Conservation (phyloP, 2,329 filamentous ascomycete genomes). For the Ascosphaera apis region DNA sequence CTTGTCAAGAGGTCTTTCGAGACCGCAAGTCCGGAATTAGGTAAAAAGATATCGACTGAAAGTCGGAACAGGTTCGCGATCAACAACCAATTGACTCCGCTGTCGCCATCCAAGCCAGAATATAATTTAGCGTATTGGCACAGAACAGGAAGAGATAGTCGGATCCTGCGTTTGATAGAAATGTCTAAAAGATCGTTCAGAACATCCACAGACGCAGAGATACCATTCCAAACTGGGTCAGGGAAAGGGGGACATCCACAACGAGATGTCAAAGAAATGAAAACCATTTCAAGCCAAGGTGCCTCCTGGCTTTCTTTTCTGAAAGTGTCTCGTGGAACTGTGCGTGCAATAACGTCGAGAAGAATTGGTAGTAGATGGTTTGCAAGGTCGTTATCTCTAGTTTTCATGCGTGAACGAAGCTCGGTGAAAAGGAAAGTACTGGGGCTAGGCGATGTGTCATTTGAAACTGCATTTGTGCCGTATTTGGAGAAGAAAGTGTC, state of each 20-base stretch:
- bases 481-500: conserved; percentile 14
- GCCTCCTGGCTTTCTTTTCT: conserved; percentile 22
- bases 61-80: conserved; percentile 19
- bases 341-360: conserved; percentile 24
- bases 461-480: conserved; percentile 14
- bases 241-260: conserved; percentile 15
- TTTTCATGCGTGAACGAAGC: conserved; percentile 15
- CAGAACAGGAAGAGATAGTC: conserved; percentile 18
- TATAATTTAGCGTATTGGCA: conserved; percentile 17
- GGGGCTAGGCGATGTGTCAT: conserved; percentile 13
- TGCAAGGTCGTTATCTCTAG: conserved; percentile 1
- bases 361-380: conserved; percentile 18
- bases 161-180: conserved; percentile 16
- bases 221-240: conserved; percentile 4
- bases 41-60: conserved; percentile 21
- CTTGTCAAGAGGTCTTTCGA: conserved; percentile 15
- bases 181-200: conserved; percentile 18
- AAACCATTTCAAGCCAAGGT: conserved; percentile 27
- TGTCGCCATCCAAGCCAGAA: conserved; percentile 15
- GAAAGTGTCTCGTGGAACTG: conserved; percentile 21
- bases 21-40: conserved; percentile 19
- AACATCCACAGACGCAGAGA: conserved; percentile 12
- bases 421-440: conserved; percentile 16
- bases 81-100: conserved; percentile 17
- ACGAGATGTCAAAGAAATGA: conserved; percentile 19